These are phyloP conservation scores for Prunella vulgaris DNA, from an alignment of 257 asterid species.

Conservation along the genomic window DNA sequence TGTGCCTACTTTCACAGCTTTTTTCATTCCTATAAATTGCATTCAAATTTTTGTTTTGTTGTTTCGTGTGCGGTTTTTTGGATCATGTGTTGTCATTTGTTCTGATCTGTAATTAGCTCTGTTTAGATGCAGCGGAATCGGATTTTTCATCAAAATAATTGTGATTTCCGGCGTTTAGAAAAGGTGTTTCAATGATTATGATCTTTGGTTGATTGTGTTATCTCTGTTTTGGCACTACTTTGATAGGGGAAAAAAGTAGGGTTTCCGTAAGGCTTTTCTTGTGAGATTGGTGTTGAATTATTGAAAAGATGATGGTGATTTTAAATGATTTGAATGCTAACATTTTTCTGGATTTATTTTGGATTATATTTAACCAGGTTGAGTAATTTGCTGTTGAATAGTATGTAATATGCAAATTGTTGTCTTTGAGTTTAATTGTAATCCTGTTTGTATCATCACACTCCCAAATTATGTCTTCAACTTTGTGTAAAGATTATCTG, in stretches of 20 bases:
- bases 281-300: background rate
- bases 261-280: background rate
- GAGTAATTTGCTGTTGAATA: background rate
- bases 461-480: too few relatives aligned
- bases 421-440: background rate
- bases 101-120: background rate
- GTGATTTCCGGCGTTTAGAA: background rate
- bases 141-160: background rate
- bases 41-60: background rate
- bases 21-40: background rate
- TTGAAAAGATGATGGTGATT: too few relatives aligned
- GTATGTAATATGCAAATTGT: background rate
- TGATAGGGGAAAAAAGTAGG: background rate
- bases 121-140: background rate
- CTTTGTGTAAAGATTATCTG: background rate
- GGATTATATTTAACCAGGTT: background rate
- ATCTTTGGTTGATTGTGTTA: constrained; percentile 8
- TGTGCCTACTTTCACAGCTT: constrained; percentile 20
- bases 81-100: background rate
- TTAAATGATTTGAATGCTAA: background rate
- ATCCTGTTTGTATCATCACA: background rate
- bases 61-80: background rate
- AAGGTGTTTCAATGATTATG: background rate
- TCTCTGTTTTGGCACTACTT: background rate
- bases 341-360: background rate